These are phyloP conservation scores for Boletus nobilissimus DNA, from an alignment of 1,284 basidiomycete species.

Conservation along the genomic window DNA sequence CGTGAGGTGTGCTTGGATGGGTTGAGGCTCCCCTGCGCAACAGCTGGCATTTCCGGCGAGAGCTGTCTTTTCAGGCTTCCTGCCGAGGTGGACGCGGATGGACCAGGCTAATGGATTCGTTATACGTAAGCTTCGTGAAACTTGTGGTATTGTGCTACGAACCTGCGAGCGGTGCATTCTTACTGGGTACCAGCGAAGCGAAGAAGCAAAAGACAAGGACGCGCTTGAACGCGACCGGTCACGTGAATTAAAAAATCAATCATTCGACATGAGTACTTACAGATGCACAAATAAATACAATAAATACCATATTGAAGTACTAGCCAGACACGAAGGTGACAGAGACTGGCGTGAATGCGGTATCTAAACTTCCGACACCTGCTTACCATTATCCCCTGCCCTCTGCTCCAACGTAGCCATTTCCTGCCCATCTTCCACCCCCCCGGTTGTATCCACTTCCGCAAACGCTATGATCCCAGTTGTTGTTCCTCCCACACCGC, in stretches of 20 bases:
- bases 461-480: no score
- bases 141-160: neutral
- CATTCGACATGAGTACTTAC: no score
- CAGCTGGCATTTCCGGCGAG: slow-evolving; percentile 31
- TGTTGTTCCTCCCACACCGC: no score
- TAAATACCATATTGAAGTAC: no score
- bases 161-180: slow-evolving; percentile 37
- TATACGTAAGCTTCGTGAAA: neutral
- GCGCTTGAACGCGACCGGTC: slow-evolving; percentile 18
- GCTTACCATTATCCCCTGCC: no score
- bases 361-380: no score
- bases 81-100: slow-evolving; percentile 29
- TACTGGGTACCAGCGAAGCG: neutral
- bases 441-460: no score
- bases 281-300: no score
- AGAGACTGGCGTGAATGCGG: no score
- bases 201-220: neutral
- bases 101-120: slow-evolving; percentile 21
- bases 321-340: no score
- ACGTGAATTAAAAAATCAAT: slow-evolving; percentile 38
- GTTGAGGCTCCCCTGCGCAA: slow-evolving; percentile 8
- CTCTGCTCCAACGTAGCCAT: no score
- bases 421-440: no score
- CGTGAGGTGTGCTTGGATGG: slow-evolving; percentile 24
- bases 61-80: slow-evolving; percentile 38